Conservation (phyloP, 495 filamentous ascomycete species). For the Aspergillus sclerotiicarbonarius region DNA sequence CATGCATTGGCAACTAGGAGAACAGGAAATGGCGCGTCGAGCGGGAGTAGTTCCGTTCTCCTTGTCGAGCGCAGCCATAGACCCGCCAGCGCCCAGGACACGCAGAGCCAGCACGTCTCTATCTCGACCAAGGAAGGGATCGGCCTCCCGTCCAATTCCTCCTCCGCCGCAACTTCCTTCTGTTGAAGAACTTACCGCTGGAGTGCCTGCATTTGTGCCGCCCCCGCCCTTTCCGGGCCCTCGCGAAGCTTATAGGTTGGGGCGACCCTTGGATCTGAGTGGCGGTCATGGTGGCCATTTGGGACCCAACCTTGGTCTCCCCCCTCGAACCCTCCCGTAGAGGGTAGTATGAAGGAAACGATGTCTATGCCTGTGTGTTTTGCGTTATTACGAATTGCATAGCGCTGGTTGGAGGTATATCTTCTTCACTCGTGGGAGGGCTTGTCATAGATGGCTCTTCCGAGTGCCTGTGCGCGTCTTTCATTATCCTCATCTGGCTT, state of each 20-base stretch:
- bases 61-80: slow-evolving; percentile 58
- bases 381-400: slow-evolving; percentile 47
- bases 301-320: slow-evolving; percentile 35
- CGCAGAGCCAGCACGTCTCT: slow-evolving; percentile 47
- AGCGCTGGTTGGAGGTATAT: slow-evolving; percentile 44
- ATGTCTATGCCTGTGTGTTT: slow-evolving; percentile 28
- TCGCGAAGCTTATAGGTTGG: slow-evolving; percentile 40
- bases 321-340: slow-evolving; percentile 43
- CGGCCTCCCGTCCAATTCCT: slow-evolving; percentile 33
- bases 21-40: slow-evolving; percentile 85
- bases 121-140: slow-evolving; percentile 43
- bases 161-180: slow-evolving; percentile 44
- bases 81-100: slow-evolving; percentile 48
- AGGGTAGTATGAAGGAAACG: slow-evolving; percentile 16
- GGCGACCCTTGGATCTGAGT: slow-evolving; percentile 33
- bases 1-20: slow-evolving; percentile 97
- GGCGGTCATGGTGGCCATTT: slow-evolving; percentile 31
- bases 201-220: slow-evolving; percentile 46
- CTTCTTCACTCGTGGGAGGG: slow-evolving; percentile 38
- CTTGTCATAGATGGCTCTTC: slow-evolving; percentile 33
- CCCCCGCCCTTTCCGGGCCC: slow-evolving; percentile 34
- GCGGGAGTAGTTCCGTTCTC: slow-evolving; percentile 83
- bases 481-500: slow-evolving; percentile 13
- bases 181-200: slow-evolving; percentile 46
- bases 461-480: slow-evolving; percentile 9